phyloP scores from a whole-genome alignment of 768 basidiomycete genomes.

The Collybia mongolica region DNA sequence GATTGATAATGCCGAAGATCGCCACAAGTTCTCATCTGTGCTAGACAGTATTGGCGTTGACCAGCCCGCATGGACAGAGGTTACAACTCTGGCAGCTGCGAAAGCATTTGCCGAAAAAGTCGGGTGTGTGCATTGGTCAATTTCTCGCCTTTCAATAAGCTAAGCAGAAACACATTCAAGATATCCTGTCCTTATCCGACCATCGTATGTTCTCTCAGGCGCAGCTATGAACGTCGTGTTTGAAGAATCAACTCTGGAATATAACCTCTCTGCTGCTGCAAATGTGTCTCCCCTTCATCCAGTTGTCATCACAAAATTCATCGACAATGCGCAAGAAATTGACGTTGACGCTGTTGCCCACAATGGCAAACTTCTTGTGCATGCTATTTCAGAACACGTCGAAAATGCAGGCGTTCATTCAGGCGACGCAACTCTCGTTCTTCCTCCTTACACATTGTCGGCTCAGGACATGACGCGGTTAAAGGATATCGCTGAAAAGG shows the following conservation, averaged over 20 bases:
- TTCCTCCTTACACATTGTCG: conserved; percentile 86
- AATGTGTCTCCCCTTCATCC: conserved; percentile 96
- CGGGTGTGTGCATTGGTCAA: conserved; percentile 39
- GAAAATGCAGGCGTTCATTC: conserved; percentile 99
- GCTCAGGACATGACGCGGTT: conserved; percentile 79
- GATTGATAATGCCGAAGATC: conserved; percentile 97
- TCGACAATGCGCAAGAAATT: conserved; percentile 96
- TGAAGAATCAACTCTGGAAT: conserved; percentile 85
- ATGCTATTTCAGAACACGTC: conserved; percentile 97
- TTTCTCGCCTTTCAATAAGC: neutral
- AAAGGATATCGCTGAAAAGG: conserved; percentile 93
- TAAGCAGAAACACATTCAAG: conserved; percentile 34
- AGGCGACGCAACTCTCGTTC: conserved; percentile 95
- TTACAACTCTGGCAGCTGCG: conserved; percentile 83
- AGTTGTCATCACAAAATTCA: conserved; percentile 98
- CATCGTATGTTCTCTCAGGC: conserved; percentile 97
- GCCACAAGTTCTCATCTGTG: conserved; percentile 98
- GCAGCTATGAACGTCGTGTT: conserved; percentile 99
- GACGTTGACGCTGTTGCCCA: conserved; percentile 97
- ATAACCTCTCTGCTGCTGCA: conserved; percentile 96
- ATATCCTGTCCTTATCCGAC: conserved; percentile 97
- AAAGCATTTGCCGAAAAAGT: conserved; percentile 90
- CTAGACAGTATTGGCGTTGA: conserved; percentile 94
- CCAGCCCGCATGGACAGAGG: conserved; percentile 96
- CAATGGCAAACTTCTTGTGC: conserved; percentile 87